These are phyloP conservation scores for Aspergillus hiratsukae DNA, from an alignment of 2,329 filamentous ascomycete genomes.

Conservation along the genomic window DNA sequence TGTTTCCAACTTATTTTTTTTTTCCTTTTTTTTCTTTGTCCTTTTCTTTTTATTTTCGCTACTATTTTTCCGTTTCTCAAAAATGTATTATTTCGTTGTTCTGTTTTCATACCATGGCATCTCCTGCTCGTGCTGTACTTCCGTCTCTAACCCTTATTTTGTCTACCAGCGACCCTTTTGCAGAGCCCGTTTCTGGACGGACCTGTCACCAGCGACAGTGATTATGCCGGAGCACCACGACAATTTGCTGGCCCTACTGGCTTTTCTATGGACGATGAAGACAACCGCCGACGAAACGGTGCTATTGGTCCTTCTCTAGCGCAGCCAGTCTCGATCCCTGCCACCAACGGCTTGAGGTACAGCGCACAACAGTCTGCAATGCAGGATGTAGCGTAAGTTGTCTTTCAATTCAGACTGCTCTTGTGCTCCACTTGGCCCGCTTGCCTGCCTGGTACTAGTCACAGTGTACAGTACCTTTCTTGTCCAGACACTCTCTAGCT, in stretches of 20 bases:
- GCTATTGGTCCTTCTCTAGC: conserved; percentile 44
- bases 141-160: conserved; percentile 20
- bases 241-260: conserved; percentile 30
- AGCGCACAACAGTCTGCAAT: conserved; percentile 47
- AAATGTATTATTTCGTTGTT: conserved; percentile 4
- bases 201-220: conserved; percentile 36
- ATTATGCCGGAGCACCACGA: conserved; percentile 36
- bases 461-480: conserved; percentile 21
- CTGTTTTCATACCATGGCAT: conserved; percentile 7
- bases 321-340: conserved; percentile 43
- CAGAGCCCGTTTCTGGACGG: conserved; percentile 38
- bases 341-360: conserved; percentile 49
- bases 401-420: conserved; percentile 37
- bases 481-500: conserved; percentile 28
- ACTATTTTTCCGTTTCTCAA: not conserved
- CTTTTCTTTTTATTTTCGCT: conserved; percentile 6
- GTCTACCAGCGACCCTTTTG: conserved; percentile 27
- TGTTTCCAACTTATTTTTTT: conserved; percentile 22
- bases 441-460: conserved; percentile 24
- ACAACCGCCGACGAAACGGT: conserved; percentile 49
- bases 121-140: conserved; percentile 10
- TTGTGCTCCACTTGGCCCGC: conserved; percentile 28
- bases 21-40: conserved; percentile 6
- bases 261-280: conserved; percentile 40
- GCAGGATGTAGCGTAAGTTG: conserved; percentile 54